These are phyloP conservation scores for Fusarium oligoseptatum DNA, from an alignment of 2,329 filamentous ascomycete genomes.

Conservation along the genomic window DNA sequence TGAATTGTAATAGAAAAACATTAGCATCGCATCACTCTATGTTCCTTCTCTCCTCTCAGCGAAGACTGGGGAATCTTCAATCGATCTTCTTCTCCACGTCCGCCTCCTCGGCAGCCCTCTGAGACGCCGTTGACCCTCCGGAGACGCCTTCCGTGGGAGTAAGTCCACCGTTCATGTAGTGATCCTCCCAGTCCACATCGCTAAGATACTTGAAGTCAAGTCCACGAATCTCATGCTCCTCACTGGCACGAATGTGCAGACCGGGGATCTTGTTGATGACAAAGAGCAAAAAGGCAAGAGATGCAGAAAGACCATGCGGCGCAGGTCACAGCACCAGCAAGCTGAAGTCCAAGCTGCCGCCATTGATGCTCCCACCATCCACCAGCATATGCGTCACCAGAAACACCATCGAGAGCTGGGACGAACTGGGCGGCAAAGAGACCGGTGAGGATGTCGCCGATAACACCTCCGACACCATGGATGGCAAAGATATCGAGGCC, in stretches of 20 bases:
- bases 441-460: constrained; percentile 83
- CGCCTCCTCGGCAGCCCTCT: constrained; percentile 4
- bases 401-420: constrained; percentile 65
- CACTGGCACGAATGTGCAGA: constrained; percentile 65
- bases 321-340: constrained; percentile 69
- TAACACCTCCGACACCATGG: constrained; percentile 86
- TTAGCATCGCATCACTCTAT: neutral
- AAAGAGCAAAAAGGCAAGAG: constrained; percentile 64
- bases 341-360: constrained; percentile 68
- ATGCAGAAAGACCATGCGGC: constrained; percentile 68
- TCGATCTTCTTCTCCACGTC: constrained; percentile 29
- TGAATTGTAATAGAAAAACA: neutral
- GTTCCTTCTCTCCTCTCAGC: neutral
- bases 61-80: neutral
- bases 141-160: constrained; percentile 37
- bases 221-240: constrained; percentile 67
- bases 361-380: constrained; percentile 66
- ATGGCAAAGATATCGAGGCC: constrained; percentile 93
- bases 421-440: constrained; percentile 71
- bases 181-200: constrained; percentile 45
- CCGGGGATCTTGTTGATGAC: constrained; percentile 70
- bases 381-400: constrained; percentile 56
- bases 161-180: constrained; percentile 29
- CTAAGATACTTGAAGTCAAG: constrained; percentile 58
- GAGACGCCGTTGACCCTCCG: constrained; percentile 15